phyloP scores from a whole-genome alignment of 148 eudicot genomes.

The Camellia japonica region DNA sequence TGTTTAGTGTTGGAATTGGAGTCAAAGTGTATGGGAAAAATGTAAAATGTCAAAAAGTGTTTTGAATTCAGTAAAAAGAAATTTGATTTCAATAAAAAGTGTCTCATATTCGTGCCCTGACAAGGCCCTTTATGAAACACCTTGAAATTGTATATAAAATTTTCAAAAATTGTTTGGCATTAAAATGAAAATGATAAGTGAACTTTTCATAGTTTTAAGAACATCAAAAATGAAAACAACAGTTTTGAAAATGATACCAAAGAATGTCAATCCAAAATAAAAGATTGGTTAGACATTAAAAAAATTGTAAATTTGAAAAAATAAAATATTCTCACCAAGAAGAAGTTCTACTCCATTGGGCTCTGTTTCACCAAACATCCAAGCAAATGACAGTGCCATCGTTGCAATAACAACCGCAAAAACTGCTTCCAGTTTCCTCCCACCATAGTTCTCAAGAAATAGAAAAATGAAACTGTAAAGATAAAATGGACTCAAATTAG shows the following conservation, averaged over 20 bases:
- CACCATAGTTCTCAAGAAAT: conserved; percentile 91
- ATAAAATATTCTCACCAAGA: conserved; percentile 45
- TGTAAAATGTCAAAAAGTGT: no score
- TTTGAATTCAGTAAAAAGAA: no score
- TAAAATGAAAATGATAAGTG: no score
- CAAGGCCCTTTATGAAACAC: no score
- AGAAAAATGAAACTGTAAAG: conserved; percentile 73
- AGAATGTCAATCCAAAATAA: neutral
- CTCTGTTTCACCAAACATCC: conserved; percentile 98
- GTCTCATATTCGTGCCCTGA: no score
- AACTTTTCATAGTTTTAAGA: neutral
- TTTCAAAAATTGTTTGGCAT: no score
- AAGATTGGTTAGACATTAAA: neutral
- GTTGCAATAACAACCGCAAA: conserved; percentile 86
- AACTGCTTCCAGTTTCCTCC: conserved; percentile 91
- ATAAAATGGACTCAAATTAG: neutral
- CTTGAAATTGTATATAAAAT: no score
- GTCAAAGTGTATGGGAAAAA: no score
- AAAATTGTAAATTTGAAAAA: neutral
- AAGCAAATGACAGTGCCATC: conserved; percentile 88
- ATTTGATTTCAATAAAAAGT: no score
- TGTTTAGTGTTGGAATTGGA: no score
- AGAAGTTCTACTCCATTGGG: conserved; percentile 84
- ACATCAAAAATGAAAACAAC: no score
- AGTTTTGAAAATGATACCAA: no score